phyloP scores from a whole-genome alignment of 1,284 basidiomycete species.

The Sanguinoderma infundibulare region DNA sequence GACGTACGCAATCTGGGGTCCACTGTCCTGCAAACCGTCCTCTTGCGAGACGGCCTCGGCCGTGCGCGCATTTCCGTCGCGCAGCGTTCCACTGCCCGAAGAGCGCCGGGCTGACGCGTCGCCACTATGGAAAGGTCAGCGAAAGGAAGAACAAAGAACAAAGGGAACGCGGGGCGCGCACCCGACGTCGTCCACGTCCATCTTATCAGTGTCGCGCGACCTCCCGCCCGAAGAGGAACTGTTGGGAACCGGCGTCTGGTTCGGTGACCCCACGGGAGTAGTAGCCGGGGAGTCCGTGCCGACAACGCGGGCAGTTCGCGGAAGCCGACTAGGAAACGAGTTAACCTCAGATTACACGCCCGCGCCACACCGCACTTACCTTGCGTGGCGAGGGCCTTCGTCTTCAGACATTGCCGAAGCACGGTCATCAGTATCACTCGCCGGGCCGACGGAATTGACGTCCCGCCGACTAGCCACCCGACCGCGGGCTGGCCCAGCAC shows the following conservation, averaged over 20 bases:
- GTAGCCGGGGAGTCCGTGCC: conserved; percentile 11
- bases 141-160: not conserved
- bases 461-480: conserved; percentile 10
- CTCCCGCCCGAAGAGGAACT: conserved; percentile 7
- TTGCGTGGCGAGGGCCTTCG: not conserved
- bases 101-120: not conserved
- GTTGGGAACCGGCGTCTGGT: conserved; percentile 7
- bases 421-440: conserved; percentile 9
- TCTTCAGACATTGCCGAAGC: conserved; percentile 8
- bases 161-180: not conserved
- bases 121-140: not conserved
- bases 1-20: conserved; percentile 5
- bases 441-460: conserved; percentile 13
- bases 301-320: conserved; percentile 2
- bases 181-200: conserved; percentile 6
- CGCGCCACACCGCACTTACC: conserved; percentile 1
- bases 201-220: not conserved
- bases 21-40: not conserved
- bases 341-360: conserved; percentile 4
- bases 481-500: not conserved
- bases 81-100: not conserved
- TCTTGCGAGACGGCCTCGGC: not conserved
- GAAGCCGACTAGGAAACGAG: conserved; percentile 5
- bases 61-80: not conserved
- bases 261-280: conserved; percentile 12